Evolutionary conservation across 441 rosid genomes (phyloP).

Genomic region (Melastoma candidum): DNA sequence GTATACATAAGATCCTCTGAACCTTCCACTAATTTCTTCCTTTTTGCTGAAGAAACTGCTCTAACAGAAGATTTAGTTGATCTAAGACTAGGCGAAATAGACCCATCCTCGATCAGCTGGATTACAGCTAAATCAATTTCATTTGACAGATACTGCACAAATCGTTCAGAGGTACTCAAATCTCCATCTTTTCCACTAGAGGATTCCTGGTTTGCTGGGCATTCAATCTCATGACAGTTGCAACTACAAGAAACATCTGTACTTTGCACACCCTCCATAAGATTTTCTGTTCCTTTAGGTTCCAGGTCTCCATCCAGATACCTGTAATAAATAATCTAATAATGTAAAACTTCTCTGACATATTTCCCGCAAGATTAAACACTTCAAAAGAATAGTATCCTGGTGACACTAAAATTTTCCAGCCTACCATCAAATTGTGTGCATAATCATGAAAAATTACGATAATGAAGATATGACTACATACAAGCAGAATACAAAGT

Average conservation of each 20-base stretch:
- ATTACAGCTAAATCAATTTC: conserved; percentile 41
- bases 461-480: too few species aligned
- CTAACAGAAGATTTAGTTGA: conserved; percentile 57
- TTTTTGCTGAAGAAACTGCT: conserved; percentile 49
- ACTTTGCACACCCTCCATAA: conserved; percentile 21
- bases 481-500: too few species aligned
- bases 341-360: conserved; percentile 9
- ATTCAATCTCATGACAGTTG: conserved; percentile 25
- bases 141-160: conserved; percentile 37
- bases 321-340: conserved; percentile 29
- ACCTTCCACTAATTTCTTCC: conserved; percentile 61
- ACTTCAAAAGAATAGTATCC: neutral
- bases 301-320: conserved; percentile 59
- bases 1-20: conserved; percentile 56
- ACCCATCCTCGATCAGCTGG: conserved; percentile 30
- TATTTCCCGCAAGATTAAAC: neutral
- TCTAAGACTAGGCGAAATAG: conserved; percentile 40
- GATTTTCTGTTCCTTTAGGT: conserved; percentile 23
- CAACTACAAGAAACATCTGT: conserved; percentile 20
- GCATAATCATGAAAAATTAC: too few species aligned
- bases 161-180: conserved; percentile 28
- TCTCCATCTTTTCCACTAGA: conserved; percentile 24
- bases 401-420: neutral
- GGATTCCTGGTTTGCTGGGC: conserved; percentile 20
- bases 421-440: too few species aligned